These are phyloP conservation scores for Leccinum rimulosum DNA, from an alignment of 768 basidiomycete genomes.

Conservation along the genomic window DNA sequence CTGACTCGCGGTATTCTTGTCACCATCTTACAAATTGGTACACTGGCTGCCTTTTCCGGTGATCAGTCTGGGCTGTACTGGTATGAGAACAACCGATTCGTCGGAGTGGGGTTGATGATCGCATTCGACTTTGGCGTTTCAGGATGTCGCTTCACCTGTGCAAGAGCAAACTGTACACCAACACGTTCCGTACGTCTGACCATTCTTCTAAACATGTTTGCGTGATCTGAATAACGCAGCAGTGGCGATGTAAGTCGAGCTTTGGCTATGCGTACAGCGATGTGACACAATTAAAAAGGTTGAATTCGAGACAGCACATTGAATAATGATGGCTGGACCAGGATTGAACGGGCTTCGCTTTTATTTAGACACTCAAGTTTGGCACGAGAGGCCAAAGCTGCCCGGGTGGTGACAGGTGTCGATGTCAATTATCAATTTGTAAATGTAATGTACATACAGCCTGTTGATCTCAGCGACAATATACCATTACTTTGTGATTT, in stretches of 20 bases:
- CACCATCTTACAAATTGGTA: slow-evolving; percentile 10
- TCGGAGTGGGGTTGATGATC: not conserved
- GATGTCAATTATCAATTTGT: not conserved
- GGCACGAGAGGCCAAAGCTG: not conserved
- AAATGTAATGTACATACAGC: not conserved
- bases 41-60: not conserved
- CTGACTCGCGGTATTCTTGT: slow-evolving; percentile 16
- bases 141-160: slow-evolving; percentile 11
- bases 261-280: not conserved
- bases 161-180: slow-evolving; percentile 13
- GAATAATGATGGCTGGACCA: not conserved
- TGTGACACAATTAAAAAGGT: not conserved
- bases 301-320: slow-evolving; percentile 3
- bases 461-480: too few species aligned
- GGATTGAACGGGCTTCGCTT: not conserved
- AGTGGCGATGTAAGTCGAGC: slow-evolving; percentile 12
- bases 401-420: not conserved
- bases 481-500: too few species aligned
- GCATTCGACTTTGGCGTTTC: not conserved
- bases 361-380: not conserved
- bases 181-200: slow-evolving; percentile 4
- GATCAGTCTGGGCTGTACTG: slow-evolving; percentile 5
- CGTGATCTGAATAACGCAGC: not conserved
- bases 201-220: not conserved
- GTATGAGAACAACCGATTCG: not conserved